phyloP scores from a whole-genome alignment of 768 basidiomycete genomes.

The Leucosporidium creatinivorum region DNA sequence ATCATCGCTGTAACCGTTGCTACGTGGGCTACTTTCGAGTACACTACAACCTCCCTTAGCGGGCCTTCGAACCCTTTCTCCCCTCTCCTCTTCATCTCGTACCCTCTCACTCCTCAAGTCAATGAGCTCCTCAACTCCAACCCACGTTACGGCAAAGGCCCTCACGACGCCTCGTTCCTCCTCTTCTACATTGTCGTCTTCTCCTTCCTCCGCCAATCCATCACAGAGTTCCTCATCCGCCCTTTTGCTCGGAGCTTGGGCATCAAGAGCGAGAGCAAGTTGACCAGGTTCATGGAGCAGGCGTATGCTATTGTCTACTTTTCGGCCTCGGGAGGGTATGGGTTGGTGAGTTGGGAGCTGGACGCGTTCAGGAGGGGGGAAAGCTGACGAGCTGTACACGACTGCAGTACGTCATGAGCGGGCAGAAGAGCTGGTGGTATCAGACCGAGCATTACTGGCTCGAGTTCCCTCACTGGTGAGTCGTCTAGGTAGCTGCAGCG shows the following conservation, averaged over 20 bases:
- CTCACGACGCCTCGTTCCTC: slow-evolving; percentile 69
- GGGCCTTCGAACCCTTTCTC: slow-evolving; percentile 61
- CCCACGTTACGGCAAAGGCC: slow-evolving; percentile 50
- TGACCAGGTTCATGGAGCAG: slow-evolving; percentile 85
- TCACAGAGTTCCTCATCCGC: slow-evolving; percentile 58
- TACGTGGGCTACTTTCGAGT: slow-evolving; percentile 60
- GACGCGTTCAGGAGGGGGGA: background rate
- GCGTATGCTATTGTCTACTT: slow-evolving; percentile 82
- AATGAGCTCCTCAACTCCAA: slow-evolving; percentile 42
- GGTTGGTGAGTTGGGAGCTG: slow-evolving; percentile 55
- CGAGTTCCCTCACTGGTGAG: slow-evolving; percentile 41
- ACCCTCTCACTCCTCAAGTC: slow-evolving; percentile 46
- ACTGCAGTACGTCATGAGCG: slow-evolving; percentile 69
- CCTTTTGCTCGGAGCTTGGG: slow-evolving; percentile 67
- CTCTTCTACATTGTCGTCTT: slow-evolving; percentile 78
- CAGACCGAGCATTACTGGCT: slow-evolving; percentile 77
- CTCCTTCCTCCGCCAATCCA: slow-evolving; percentile 72
- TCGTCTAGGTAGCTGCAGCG: too few species aligned
- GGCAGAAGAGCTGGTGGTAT: slow-evolving; percentile 79
- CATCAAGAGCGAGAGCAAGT: slow-evolving; percentile 58
- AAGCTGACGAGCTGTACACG: background rate
- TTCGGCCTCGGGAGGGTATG: slow-evolving; percentile 59
- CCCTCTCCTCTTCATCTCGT: slow-evolving; percentile 62
- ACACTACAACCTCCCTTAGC: background rate
- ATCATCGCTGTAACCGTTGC: slow-evolving; percentile 57